Evolutionary conservation across 2,329 filamentous ascomycete species (phyloP).

Genomic region (Chaetomiaceae sp.): DNA sequence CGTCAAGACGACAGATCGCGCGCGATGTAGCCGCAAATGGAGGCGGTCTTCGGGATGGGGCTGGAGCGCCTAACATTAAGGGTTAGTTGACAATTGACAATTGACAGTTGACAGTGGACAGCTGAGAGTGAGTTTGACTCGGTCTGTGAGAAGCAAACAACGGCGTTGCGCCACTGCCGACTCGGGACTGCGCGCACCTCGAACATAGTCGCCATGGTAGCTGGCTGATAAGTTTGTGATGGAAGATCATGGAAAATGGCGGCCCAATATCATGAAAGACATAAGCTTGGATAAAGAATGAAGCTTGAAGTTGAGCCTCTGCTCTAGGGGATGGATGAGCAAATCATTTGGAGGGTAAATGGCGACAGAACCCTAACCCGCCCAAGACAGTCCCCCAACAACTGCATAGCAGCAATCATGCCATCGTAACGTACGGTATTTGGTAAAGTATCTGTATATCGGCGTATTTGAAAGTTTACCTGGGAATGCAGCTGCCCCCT

Average conservation of each 20-base stretch:
- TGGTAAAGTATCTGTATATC: too few relatives aligned
- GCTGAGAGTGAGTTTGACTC: too few relatives aligned
- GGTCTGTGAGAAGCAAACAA: too few relatives aligned
- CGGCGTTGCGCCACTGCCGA: background rate
- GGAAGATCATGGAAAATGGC: background rate
- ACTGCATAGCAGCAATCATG: too few relatives aligned
- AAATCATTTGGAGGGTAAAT: background rate
- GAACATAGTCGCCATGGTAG: constrained; percentile 26
- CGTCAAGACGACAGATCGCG: constrained; percentile 77
- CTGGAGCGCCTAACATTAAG: constrained; percentile 33
- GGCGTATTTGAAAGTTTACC: too few relatives aligned
- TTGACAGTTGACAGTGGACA: too few relatives aligned
- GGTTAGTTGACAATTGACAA: too few relatives aligned
- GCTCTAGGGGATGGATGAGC: too few relatives aligned
- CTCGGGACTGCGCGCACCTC: constrained; percentile 17
- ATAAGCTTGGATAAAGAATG: background rate
- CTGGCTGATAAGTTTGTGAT: constrained; percentile 9
- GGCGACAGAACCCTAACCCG: too few relatives aligned
- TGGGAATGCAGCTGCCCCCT: too few relatives aligned
- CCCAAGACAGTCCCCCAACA: too few relatives aligned
- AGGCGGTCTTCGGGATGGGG: constrained; percentile 65
- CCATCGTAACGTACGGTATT: too few relatives aligned
- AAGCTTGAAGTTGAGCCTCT: background rate
- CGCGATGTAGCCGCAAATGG: constrained; percentile 75
- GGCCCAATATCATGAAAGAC: background rate